These are phyloP conservation scores for Piedraia hortae DNA, from an alignment of 2,329 filamentous ascomycete genomes.

Conservation along the genomic window DNA sequence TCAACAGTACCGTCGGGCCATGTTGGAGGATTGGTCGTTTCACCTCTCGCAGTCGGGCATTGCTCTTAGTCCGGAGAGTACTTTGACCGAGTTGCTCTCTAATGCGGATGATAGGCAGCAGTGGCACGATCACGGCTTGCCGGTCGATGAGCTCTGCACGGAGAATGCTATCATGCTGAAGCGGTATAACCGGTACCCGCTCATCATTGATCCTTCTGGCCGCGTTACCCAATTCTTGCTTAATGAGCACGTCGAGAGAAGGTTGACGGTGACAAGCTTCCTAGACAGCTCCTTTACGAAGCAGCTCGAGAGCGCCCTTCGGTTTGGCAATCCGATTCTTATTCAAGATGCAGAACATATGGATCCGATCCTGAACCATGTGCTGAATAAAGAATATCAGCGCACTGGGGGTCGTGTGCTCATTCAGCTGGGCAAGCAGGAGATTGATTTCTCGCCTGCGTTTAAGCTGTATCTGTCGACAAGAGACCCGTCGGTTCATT, in stretches of 20 bases:
- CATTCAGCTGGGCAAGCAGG: constrained; percentile 92
- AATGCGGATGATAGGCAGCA: constrained; percentile 81
- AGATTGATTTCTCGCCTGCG: constrained; percentile 93
- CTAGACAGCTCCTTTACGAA: constrained; percentile 94
- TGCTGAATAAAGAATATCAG: constrained; percentile 98
- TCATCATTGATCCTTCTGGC: constrained; percentile 94
- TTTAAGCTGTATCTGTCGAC: constrained; percentile 93
- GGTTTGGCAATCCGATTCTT: constrained; percentile 93
- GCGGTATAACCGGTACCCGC: constrained; percentile 90
- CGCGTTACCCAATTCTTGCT: constrained; percentile 84
- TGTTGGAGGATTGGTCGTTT: constrained; percentile 93
- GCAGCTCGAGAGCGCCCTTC: constrained; percentile 82
- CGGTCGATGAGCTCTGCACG: constrained; percentile 90
- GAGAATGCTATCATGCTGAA: constrained; percentile 95
- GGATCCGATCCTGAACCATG: constrained; percentile 90
- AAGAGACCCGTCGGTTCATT: constrained; percentile 80
- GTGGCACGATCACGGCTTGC: constrained; percentile 83
- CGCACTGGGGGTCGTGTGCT: constrained; percentile 92
- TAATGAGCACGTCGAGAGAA: constrained; percentile 77
- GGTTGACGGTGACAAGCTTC: constrained; percentile 91
- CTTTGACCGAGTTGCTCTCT: constrained; percentile 85
- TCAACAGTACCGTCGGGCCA: constrained; percentile 88
- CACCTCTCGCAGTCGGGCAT: constrained; percentile 85
- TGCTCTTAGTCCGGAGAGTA: constrained; percentile 75
- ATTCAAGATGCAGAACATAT: constrained; percentile 96